These are phyloP conservation scores for Fusarium haematococcum DNA, from an alignment of 2,329 filamentous ascomycete genomes.

Conservation along the genomic window DNA sequence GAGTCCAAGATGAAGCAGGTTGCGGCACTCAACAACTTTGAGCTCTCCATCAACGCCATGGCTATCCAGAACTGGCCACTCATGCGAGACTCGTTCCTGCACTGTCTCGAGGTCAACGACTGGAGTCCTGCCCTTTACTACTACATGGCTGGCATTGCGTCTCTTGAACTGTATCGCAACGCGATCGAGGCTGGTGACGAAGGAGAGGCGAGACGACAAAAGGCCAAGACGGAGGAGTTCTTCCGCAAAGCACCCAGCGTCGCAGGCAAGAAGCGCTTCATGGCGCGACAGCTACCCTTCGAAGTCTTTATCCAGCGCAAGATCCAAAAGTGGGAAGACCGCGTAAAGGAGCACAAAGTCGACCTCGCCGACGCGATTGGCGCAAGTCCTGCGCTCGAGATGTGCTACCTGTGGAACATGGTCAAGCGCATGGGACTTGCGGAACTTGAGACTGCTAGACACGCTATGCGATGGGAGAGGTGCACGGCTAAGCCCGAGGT, in stretches of 20 bases:
- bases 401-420: constrained; percentile 95
- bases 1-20: constrained; percentile 88
- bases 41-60: constrained; percentile 82
- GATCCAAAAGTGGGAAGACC: constrained; percentile 86
- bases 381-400: constrained; percentile 84
- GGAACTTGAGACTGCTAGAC: constrained; percentile 73
- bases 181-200: constrained; percentile 53
- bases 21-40: constrained; percentile 85
- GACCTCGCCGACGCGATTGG: constrained; percentile 85
- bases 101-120: constrained; percentile 83
- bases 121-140: constrained; percentile 94
- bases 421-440: constrained; percentile 79
- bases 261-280: constrained; percentile 88
- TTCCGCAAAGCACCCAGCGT: constrained; percentile 78
- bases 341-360: constrained; percentile 74
- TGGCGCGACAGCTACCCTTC: constrained; percentile 90
- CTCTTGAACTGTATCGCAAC: constrained; percentile 84
- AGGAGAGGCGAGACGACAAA: constrained; percentile 66
- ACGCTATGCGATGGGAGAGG: constrained; percentile 73
- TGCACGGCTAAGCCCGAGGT: constrained; percentile 62
- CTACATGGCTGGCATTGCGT: constrained; percentile 83
- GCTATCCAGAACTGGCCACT: constrained; percentile 81
- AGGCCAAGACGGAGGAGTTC: constrained; percentile 74
- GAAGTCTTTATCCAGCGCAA: constrained; percentile 88
- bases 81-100: constrained; percentile 79